Percentiles rank a stretch among this genome's conserved stretches.
These are phyloP conservation scores for Emericellopsis atlantica DNA, from an alignment of 2,329 filamentous ascomycete species.

Conservation along the genomic window DNA sequence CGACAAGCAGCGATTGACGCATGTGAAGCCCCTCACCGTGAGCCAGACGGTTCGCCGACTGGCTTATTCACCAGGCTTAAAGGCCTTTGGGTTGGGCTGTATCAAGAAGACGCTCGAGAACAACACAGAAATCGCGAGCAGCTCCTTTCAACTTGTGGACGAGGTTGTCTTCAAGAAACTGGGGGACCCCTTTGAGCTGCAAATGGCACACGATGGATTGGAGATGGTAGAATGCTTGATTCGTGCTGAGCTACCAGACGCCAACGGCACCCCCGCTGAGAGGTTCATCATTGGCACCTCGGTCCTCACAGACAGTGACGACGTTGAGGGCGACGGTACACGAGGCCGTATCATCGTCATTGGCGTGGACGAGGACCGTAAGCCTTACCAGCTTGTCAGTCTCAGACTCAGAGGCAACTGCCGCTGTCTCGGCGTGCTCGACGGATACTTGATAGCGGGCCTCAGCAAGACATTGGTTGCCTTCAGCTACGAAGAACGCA, in stretches of 20 bases:
- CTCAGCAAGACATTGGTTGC: constrained; percentile 75
- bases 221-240: constrained; percentile 83
- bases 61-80: constrained; percentile 68
- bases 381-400: constrained; percentile 59
- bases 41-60: constrained; percentile 76
- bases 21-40: constrained; percentile 70
- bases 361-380: constrained; percentile 64
- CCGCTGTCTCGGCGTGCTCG: constrained; percentile 63
- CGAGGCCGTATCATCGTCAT: constrained; percentile 73
- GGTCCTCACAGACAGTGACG: constrained; percentile 39
- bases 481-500: constrained; percentile 42
- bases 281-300: constrained; percentile 88
- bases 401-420: constrained; percentile 67
- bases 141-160: constrained; percentile 80
- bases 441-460: constrained; percentile 64
- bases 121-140: constrained; percentile 64
- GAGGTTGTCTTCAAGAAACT: constrained; percentile 77
- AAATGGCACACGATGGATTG: constrained; percentile 21
- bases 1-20: constrained; percentile 75
- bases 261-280: constrained; percentile 46
- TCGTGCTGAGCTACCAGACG: constrained; percentile 55
- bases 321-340: constrained; percentile 22
- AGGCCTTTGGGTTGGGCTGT: constrained; percentile 77
- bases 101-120: constrained; percentile 60
- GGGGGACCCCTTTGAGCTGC: constrained; percentile 53